These are phyloP conservation scores for Cytospora leucostoma DNA, from an alignment of 2,329 filamentous ascomycete species.

Conservation along the genomic window DNA sequence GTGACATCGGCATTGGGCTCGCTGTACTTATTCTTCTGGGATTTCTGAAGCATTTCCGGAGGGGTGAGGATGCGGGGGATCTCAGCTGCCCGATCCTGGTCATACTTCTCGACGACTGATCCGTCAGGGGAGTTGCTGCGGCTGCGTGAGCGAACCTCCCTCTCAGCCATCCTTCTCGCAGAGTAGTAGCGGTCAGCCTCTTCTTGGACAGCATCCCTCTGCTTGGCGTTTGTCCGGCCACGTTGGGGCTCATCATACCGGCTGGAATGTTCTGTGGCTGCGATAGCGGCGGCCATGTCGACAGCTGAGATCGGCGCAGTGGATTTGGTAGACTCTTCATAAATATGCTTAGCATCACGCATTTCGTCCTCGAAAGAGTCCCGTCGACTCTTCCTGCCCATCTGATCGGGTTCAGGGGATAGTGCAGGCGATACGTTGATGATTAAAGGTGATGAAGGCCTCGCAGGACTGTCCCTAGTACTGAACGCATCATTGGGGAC, in stretches of 20 bases:
- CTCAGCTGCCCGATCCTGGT: conserved; percentile 34
- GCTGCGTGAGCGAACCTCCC: conserved; percentile 56
- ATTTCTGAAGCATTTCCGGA: conserved; percentile 49
- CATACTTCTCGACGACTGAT: conserved; percentile 59
- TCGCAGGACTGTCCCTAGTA: conserved; percentile 33
- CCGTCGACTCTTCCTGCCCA: conserved; percentile 48
- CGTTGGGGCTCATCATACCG: conserved; percentile 41
- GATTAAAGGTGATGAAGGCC: conserved; percentile 22
- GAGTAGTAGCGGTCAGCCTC: conserved; percentile 61
- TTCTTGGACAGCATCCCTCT: conserved; percentile 52
- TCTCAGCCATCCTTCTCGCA: conserved; percentile 55
- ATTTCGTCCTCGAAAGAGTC: conserved; percentile 53
- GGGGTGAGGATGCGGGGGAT: conserved; percentile 56
- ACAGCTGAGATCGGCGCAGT: conserved; percentile 51
- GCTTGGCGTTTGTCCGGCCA: conserved; percentile 33
- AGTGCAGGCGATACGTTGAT: conserved; percentile 26
- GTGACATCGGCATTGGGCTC: conserved; percentile 64
- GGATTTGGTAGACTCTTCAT: conserved; percentile 49
- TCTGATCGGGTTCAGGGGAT: conserved; percentile 28
- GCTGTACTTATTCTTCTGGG: conserved; percentile 53
- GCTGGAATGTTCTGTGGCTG: conserved; percentile 39
- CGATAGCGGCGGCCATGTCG: conserved; percentile 50
- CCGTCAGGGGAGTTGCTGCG: conserved; percentile 52
- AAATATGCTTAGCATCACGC: conserved; percentile 47
- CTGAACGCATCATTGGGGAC: conserved; percentile 55